Evolutionary conservation across 257 asterid species (phyloP).

Genomic region (Solanum piurae): DNA sequence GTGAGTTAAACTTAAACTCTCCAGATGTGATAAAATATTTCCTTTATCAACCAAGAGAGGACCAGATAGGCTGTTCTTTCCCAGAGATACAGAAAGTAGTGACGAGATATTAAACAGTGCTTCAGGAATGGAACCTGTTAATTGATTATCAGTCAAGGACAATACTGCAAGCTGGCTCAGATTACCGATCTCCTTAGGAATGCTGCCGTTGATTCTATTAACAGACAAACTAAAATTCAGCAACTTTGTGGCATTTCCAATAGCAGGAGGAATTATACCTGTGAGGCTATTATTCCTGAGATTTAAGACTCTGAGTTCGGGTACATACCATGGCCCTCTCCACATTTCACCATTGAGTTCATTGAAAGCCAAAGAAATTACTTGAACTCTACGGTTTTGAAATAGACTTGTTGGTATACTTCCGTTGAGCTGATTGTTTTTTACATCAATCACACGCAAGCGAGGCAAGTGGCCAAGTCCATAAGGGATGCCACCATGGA

Average conservation of each 20-base stretch:
- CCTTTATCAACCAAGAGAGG: not conserved
- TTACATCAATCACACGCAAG: too few relatives aligned
- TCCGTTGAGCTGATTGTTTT: too few relatives aligned
- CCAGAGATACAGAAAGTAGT: not conserved
- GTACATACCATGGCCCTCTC: too few relatives aligned
- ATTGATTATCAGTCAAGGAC: not conserved
- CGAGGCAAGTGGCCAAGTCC: not conserved
- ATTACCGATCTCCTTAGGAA: constrained; percentile 3
- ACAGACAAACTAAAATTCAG: not conserved
- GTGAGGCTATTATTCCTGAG: too few relatives aligned
- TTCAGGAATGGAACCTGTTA: constrained; percentile 23
- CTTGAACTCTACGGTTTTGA: too few relatives aligned
- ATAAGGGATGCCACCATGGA: constrained; percentile 2
- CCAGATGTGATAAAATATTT: not conserved
- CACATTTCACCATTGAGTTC: too few relatives aligned
- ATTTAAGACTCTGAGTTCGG: too few relatives aligned
- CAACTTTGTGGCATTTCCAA: too few relatives aligned
- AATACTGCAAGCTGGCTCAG: not conserved
- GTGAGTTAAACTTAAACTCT: constrained; percentile 2
- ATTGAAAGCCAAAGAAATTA: not conserved
- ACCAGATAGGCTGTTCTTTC: constrained; percentile 15
- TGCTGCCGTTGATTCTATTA: not conserved
- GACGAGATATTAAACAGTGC: constrained; percentile 19
- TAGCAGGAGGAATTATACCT: too few relatives aligned
- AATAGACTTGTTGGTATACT: too few relatives aligned